Evolutionary conservation across 176 grass and related monocot species (phyloP), one percentile per base, ranked within the genome.

Genomic region (Avena atlantica): DNA sequence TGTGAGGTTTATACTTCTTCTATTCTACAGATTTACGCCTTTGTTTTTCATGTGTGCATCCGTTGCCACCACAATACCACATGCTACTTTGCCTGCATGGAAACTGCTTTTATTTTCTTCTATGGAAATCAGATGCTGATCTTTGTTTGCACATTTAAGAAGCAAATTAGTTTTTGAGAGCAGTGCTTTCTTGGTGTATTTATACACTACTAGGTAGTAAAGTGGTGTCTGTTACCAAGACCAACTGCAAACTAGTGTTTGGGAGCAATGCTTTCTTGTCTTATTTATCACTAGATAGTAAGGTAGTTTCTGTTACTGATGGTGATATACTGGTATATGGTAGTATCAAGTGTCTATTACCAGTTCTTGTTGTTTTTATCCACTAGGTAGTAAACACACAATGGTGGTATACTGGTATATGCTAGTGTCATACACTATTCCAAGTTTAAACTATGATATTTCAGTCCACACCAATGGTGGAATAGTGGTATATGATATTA

Each of bases 81-180:
- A 53, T 67, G 48, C 20, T 76, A 63, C 60, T 50, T 88, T 71
- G 9, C 45, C 11, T 81, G 44, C 79, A 67, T 19, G 2, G 61
- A 34, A 66, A 63, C 79, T 81, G 23, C 51, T 51, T 34, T 19
- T 56, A 1, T 77, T 56, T 1, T 2, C 27, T 70, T 29, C 8
- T 56, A 36, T 24, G 19, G 20, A 23, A 12, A 4, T 5, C 37
- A 40, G 37, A 40, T 40, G 37, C 37, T 40, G 37, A 4, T 40
- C 37, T 40, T 40, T 40, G 37, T 40, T 40, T 40, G 37, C 37
- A 40, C 37, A 40, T 40, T 40, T 40, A 40, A 40, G 37, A 40
- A 40, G 84, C 59, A 73, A 53, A 44, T 91, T 53, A 40, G 37
- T 47, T 73, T 6, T 74, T 48, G 10, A 2, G 34, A 89, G 40